Evolutionary conservation across 176 grass and related monocot genomes (phyloP), one percentile per base, ranked within the genome.

Genomic region (Metroxylon sagu): DNA sequence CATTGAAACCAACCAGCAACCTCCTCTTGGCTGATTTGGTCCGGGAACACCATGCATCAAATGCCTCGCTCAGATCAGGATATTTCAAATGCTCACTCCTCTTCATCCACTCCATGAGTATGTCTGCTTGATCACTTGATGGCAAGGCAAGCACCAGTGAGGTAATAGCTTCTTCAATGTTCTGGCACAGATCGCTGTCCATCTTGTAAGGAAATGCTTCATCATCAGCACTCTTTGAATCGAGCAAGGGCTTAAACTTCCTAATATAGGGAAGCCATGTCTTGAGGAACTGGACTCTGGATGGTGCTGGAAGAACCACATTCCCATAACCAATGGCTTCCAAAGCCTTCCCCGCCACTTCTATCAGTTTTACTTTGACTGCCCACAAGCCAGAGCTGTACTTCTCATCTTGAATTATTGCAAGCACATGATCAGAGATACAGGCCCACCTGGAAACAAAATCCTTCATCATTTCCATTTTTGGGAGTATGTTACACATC

Each of bases 31-130:
- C 87, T 26, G 81, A 80, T 82, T 91, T 97, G 71, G 78, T 77
- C 51, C 81, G 78, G 74, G 85, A 97, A 63, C 93, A 97, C 93
- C 93, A 97, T 39, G 91, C 79, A 56, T 91, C 93, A 49, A 97
- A 97, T 56, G 87, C 93, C 78, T 97, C 93, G 2, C 81, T 97
- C 48, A 97, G 77, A 74, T 97, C 87, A 52, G 93, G 93, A 76
- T 97, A 97, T 49, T 57, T 80, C 65, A 85, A 81, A 76, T 80
- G 73, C 53, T 92, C 87, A 6, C 73, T 77, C 49, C 65, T 72
- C 8, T 80, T 82, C 82, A 97, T 90, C 87, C 93, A 97, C 17
- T 91, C 84, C 0, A 71, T 31, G 5, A 97, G 65, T 63, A 97
- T 88, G 52, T 97, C 84, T 19, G 84, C 85, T 73, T 97, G 93